phyloP scores from a whole-genome alignment of 2,329 filamentous ascomycete species.

The Colletotrichum sp. region DNA sequence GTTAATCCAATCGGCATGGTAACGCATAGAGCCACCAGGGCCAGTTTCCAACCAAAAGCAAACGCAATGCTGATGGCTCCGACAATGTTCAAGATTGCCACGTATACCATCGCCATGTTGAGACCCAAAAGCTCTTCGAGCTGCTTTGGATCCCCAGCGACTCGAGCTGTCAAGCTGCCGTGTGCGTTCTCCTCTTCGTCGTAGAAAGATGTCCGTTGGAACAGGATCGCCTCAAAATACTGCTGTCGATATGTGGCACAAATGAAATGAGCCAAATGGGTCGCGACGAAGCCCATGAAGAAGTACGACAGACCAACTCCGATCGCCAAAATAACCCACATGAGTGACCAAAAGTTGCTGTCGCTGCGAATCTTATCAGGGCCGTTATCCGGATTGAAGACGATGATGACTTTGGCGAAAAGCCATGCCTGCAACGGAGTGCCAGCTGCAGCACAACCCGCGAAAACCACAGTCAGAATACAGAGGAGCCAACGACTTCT shows the following conservation, averaged over 20 bases:
- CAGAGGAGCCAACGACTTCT: slow-evolving; percentile 55
- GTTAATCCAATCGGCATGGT: slow-evolving; percentile 55
- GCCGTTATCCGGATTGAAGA: slow-evolving; percentile 46
- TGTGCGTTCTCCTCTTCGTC: slow-evolving; percentile 64
- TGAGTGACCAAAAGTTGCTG: slow-evolving; percentile 67
- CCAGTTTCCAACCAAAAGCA: slow-evolving; percentile 78
- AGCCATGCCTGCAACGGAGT: slow-evolving; percentile 59
- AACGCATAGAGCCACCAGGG: slow-evolving; percentile 69
- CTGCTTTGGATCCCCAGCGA: slow-evolving; percentile 62
- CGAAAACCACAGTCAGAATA: slow-evolving; percentile 50
- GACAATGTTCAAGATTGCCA: slow-evolving; percentile 68
- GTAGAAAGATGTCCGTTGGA: slow-evolving; percentile 65
- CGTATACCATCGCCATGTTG: slow-evolving; percentile 67
- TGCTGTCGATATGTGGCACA: slow-evolving; percentile 62
- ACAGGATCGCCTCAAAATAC: slow-evolving; percentile 66
- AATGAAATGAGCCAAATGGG: slow-evolving; percentile 50
- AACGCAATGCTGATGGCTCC: slow-evolving; percentile 73
- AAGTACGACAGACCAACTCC: slow-evolving; percentile 60
- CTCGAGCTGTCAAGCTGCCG: slow-evolving; percentile 62
- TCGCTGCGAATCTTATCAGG: slow-evolving; percentile 38
- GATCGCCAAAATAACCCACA: slow-evolving; percentile 67
- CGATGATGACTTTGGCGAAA: slow-evolving; percentile 57
- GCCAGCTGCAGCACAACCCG: slow-evolving; percentile 47
- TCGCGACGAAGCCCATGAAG: slow-evolving; percentile 47
- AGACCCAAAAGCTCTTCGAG: slow-evolving; percentile 67